Base-by-base conservation (phyloP, 2,329 filamentous ascomycete species). In the Aspergillus awamori region DNA sequence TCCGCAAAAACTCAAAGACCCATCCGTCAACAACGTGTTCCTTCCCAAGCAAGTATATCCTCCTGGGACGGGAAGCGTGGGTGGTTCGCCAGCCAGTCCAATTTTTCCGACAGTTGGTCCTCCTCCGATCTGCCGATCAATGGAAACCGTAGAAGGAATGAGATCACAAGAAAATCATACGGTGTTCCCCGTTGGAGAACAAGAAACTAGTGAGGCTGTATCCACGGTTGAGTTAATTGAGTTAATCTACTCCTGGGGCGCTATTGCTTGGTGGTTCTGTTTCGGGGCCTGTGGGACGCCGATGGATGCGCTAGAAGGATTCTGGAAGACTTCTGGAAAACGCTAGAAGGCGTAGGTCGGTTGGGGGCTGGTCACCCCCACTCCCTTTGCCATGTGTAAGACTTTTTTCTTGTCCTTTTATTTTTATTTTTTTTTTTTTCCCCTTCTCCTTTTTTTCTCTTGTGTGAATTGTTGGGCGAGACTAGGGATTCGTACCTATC, bases 301-400 rank as follows among this genome's bases (percentile, higher is more conserved):
- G 33, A 59, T 54, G 39, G 43, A 22, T 43, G 38, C 63, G 54
- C 72, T 70, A 74, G 72, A 74, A 73, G 49, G 48, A 57, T 72
- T 74, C 70, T 58, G 69, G 73, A 75, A 75, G 47, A 30, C 53
- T 70, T 72, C 65, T 67, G 48, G 72, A 74, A 74, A 43, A 58
- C 68, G 56, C 69, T 66, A 72, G 66, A 70, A 69, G 47, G 47
- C 5, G 13, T 45, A 4, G 41, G 39, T 43, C 39, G 17, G n/a
- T 43, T 43, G 39, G 39, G 39, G 39, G 39, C 15, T 17, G 17
- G n/a, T 43, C n/a, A 43, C n/a, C 47, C 5, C 33, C 33, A 36
- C 11, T 13, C 20, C 20, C 33, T 36, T 15, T 13, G 11, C 33
- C 33, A 36, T 30, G 28, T 30, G 28, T 30, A 30, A 30, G 28